Evolutionary conservation across 2,329 filamentous ascomycete species (phyloP).

Genomic region (Scopulariopsis brevicaulis): DNA sequence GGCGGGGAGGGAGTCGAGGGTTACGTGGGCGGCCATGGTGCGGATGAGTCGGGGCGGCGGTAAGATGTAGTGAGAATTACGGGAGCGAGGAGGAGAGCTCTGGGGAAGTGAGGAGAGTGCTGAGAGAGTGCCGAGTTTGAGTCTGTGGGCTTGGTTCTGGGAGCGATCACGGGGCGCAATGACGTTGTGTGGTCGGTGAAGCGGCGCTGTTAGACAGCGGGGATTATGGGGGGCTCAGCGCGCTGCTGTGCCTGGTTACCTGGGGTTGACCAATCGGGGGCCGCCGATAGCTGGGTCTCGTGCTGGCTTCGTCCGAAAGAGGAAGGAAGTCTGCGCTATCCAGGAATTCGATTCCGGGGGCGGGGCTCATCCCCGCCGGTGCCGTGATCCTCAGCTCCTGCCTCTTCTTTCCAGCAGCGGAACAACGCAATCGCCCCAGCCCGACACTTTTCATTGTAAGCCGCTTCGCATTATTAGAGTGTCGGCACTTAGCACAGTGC

Average conservation of each 20-base stretch:
- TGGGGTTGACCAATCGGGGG: not conserved
- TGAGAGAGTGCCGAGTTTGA: no score
- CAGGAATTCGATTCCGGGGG: not conserved
- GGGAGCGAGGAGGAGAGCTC: not conserved
- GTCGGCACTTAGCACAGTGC: no score
- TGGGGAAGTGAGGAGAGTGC: not conserved
- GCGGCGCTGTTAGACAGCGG: not conserved
- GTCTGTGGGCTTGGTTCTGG: no score
- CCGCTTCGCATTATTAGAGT: no score
- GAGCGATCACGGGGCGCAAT: not conserved
- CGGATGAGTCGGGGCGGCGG: not conserved
- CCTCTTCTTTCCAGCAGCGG: no score
- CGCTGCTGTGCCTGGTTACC: not conserved
- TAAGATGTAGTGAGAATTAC: not conserved
- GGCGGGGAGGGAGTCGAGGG: slow-evolving; percentile 50
- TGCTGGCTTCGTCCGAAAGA: not conserved
- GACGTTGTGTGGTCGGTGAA: not conserved
- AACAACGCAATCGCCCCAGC: no score
- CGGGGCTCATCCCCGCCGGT: no score
- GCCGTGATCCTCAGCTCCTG: no score
- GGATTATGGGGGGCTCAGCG: not conserved
- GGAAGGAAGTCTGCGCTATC: not conserved
- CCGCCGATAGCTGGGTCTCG: not conserved
- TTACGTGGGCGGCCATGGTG: slow-evolving; percentile 26
- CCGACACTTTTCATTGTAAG: no score